A percentile compares a stretch with the other conserved stretches of the same genome.
phyloP scores from a whole-genome alignment of 805 yeast species.

The Scheffersomyces lignosus region DNA sequence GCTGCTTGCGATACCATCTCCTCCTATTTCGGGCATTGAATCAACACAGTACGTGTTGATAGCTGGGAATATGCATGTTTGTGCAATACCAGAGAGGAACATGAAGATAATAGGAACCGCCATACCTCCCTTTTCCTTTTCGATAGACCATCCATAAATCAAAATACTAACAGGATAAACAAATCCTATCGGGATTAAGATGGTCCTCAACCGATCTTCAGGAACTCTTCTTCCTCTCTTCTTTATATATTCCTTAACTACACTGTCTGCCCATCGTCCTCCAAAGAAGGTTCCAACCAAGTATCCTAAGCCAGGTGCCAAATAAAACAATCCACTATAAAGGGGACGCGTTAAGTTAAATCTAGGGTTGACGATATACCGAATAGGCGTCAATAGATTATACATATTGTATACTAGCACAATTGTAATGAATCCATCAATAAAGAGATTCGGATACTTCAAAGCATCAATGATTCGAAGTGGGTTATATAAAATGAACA shows the following conservation, averaged over 20 bases:
- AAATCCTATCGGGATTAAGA: constrained; percentile 40
- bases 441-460: constrained; percentile 41
- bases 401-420: constrained; percentile 52
- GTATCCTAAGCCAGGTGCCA: constrained; percentile 60
- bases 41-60: constrained; percentile 60
- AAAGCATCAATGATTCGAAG: constrained; percentile 43
- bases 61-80: constrained; percentile 52
- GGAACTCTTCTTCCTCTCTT: constrained; percentile 47
- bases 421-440: constrained; percentile 44
- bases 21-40: constrained; percentile 52
- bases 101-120: constrained; percentile 52
- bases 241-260: constrained; percentile 43
- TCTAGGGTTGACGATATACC: constrained; percentile 56
- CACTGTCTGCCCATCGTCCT: constrained; percentile 52
- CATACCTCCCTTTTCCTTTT: constrained; percentile 52
- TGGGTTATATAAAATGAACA: constrained; percentile 48
- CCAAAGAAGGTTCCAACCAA: constrained; percentile 51
- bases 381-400: constrained; percentile 52
- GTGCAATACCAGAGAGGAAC: constrained; percentile 51
- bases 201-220: constrained; percentile 51
- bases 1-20: constrained; percentile 58
- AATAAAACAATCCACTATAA: constrained; percentile 51
- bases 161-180: constrained; percentile 46
- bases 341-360: constrained; percentile 49
- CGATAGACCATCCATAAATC: constrained; percentile 55